phyloP scores from a whole-genome alignment of 768 basidiomycete species.

The Podaxis pistillaris region DNA sequence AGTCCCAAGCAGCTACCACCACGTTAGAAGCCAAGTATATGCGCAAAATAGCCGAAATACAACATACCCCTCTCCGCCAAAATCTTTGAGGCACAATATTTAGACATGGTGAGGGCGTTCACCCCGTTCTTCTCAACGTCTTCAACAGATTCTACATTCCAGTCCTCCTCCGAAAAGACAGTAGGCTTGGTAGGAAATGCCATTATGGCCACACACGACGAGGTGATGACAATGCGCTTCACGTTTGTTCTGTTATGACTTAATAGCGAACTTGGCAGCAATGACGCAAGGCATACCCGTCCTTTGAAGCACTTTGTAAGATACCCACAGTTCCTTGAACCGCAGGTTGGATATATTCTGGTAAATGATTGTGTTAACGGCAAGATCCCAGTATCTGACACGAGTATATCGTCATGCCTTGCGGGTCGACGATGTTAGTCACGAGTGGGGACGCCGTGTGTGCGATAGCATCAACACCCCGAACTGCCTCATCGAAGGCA shows the following conservation, averaged over 20 bases:
- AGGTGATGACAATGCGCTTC: conserved; percentile 69
- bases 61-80: conserved; percentile 60
- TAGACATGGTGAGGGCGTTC: conserved; percentile 34
- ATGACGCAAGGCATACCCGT: conserved; percentile 35
- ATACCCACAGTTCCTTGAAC: conserved; percentile 68
- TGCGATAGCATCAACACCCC: conserved; percentile 68
- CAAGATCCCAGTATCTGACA: too few relatives aligned
- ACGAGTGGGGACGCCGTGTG: conserved; percentile 70
- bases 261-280: too few relatives aligned
- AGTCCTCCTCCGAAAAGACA: conserved; percentile 50
- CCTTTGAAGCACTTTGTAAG: conserved; percentile 55
- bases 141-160: conserved; percentile 53
- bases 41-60: background rate
- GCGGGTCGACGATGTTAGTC: conserved; percentile 41
- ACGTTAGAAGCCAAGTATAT: background rate
- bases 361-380: background rate
- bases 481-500: conserved; percentile 79
- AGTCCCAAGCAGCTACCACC: conserved; percentile 39
- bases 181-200: conserved; percentile 21
- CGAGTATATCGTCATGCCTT: conserved; percentile 20
- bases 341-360: conserved; percentile 69
- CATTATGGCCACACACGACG: conserved; percentile 53
- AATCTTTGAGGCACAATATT: conserved; percentile 63
- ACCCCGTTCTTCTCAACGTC: conserved; percentile 50
- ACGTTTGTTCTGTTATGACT: conserved; percentile 34